phyloP scores from a whole-genome alignment of 768 basidiomycete genomes.

The Favolaschia claudopus region DNA sequence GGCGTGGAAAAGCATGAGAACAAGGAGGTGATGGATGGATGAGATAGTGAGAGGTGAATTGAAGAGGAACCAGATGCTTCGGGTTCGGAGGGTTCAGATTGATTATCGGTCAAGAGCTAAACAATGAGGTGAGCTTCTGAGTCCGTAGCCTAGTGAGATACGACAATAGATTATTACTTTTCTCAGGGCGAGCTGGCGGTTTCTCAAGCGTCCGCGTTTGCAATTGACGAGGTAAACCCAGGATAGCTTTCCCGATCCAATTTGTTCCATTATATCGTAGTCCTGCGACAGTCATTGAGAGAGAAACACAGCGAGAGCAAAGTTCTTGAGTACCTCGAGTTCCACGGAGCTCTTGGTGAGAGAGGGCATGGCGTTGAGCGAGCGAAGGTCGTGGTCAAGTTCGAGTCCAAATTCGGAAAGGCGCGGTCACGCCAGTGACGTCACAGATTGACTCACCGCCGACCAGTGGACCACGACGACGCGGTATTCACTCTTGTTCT shows the following conservation, averaged over 20 bases:
- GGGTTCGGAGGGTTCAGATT: conserved; percentile 14
- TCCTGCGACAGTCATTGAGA: conserved; percentile 42
- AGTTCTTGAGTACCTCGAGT: conserved; percentile 8
- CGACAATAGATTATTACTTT: conserved; percentile 37
- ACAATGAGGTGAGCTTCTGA: no score
- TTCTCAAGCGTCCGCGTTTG: conserved; percentile 51
- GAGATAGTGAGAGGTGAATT: conserved; percentile 52
- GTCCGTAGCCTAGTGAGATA: background rate
- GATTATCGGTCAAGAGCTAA: conserved; percentile 12
- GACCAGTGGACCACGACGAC: no score
- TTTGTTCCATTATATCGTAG: conserved; percentile 47
- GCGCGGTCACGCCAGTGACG: no score
- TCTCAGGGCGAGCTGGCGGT: conserved; percentile 51
- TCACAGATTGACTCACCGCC: no score
- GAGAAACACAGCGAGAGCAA: background rate
- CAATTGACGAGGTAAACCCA: conserved; percentile 51
- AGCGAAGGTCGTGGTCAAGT: no score
- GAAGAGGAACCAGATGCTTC: conserved; percentile 23
- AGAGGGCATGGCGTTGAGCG: no score
- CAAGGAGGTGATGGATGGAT: conserved; percentile 57
- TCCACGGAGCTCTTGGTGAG: background rate
- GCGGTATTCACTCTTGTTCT: no score
- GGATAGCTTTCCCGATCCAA: conserved; percentile 35
- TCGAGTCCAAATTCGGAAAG: no score
- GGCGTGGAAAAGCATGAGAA: conserved; percentile 47